These are phyloP conservation scores for Alloteropsis angusta DNA, from an alignment of 202 grass and related monocot species.

Conservation along the genomic window DNA sequence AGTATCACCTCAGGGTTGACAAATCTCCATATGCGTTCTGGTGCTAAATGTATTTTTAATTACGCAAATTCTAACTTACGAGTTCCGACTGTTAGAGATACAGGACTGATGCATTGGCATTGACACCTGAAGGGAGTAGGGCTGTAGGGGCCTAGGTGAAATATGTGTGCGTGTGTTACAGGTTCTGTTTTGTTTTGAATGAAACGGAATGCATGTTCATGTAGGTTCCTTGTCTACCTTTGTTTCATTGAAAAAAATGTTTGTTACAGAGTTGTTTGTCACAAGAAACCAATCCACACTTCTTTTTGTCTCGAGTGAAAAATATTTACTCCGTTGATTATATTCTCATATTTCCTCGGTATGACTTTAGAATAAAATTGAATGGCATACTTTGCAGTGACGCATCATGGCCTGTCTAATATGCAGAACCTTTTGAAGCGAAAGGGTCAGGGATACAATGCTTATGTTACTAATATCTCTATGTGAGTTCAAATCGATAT, in stretches of 20 bases:
- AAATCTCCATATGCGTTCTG: neutral
- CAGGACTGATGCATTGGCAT: neutral
- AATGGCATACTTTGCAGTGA: conserved; percentile 32
- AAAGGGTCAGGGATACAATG: conserved; percentile 7
- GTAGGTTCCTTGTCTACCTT: neutral
- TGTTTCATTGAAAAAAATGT: neutral
- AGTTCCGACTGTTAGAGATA: neutral
- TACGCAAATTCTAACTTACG: neutral
- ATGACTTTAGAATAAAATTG: neutral
- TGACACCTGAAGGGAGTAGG: neutral
- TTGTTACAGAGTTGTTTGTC: neutral
- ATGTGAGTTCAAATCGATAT: conserved; percentile 19
- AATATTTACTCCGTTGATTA: neutral
- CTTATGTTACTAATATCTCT: conserved; percentile 16
- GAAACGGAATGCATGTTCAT: neutral
- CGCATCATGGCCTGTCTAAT: conserved; percentile 22
- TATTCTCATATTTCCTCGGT: neutral
- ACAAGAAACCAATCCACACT: neutral
- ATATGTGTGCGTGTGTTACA: neutral
- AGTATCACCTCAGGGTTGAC: neutral
- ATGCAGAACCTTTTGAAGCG: conserved; percentile 6
- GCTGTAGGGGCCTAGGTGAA: neutral
- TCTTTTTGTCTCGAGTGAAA: neutral
- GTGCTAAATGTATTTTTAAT: neutral
- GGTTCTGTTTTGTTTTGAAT: neutral